Percentiles rank a stretch among this genome's conserved stretches.
These are phyloP conservation scores for Wickerhamiella shivajii DNA, from an alignment of 805 yeast species.

Conservation along the genomic window DNA sequence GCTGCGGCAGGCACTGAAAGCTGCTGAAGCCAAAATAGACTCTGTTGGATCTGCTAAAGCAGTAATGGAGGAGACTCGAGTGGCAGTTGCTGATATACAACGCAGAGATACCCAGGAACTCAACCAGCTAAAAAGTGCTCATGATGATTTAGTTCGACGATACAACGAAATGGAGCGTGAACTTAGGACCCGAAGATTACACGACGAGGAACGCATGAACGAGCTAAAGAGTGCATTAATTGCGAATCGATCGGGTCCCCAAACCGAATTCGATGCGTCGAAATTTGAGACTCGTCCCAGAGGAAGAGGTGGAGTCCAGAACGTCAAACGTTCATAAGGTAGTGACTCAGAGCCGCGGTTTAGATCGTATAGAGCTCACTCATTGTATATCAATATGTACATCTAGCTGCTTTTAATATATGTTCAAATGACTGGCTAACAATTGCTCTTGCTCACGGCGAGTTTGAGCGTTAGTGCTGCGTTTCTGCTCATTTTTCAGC, in stretches of 20 bases:
- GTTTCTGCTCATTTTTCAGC: constrained; percentile 31
- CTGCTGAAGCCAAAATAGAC: constrained; percentile 6
- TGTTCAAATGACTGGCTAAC: constrained; percentile 2
- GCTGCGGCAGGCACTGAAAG: constrained; percentile 1
- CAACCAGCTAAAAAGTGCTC: constrained; percentile 17
- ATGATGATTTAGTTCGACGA: constrained; percentile 20
- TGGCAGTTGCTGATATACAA: constrained; percentile 13
- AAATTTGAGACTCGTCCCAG: background rate
- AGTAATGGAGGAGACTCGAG: constrained; percentile 3
- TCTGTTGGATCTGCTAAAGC: background rate
- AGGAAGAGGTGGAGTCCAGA: constrained; percentile 3
- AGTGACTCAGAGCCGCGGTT: too few relatives aligned
- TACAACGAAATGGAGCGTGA: constrained; percentile 19
- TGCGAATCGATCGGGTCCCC: constrained; percentile 10
- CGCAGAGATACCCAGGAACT: constrained; percentile 10
- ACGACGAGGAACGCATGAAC: constrained; percentile 20
- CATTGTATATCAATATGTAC: too few relatives aligned
- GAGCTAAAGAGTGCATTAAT: constrained; percentile 17
- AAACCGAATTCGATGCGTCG: background rate
- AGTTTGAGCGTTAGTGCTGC: constrained; percentile 9
- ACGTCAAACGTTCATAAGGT: too few relatives aligned
- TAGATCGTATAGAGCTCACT: too few relatives aligned
- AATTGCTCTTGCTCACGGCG: constrained; percentile 21
- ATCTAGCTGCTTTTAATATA: too few relatives aligned
- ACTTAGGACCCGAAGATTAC: constrained; percentile 18